Percentiles rank a stretch among this genome's conserved stretches.
Conservation (phyloP, 2,329 filamentous ascomycete genomes). For the Apiospora marii region DNA sequence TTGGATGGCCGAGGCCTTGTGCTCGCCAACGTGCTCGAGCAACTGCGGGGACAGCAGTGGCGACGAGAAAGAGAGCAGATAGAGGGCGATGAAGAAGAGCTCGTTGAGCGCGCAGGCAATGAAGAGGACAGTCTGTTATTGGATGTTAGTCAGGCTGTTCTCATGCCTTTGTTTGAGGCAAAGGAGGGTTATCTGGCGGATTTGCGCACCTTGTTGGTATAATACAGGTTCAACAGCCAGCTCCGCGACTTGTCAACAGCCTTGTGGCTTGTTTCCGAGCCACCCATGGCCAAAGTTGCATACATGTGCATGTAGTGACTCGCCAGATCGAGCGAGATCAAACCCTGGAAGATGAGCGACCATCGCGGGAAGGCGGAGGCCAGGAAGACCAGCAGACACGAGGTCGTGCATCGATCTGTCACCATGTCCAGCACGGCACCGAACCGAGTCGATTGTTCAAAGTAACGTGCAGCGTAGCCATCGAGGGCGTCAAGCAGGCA, state of each 20-base stretch:
- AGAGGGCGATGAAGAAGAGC: conserved; percentile 96
- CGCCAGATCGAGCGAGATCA: conserved; percentile 91
- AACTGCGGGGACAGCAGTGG: conserved; percentile 88
- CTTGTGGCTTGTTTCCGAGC: conserved; percentile 86
- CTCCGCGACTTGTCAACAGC: conserved; percentile 88
- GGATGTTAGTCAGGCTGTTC: conserved; percentile 31
- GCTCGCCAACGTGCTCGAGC: conserved; percentile 66
- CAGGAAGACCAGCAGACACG: conserved; percentile 93
- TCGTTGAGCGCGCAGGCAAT: conserved; percentile 91
- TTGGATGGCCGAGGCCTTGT: conserved; percentile 60
- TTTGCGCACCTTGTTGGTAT: conserved; percentile 85
- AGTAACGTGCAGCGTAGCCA: conserved; percentile 88
- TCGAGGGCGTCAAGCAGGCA: conserved; percentile 96
- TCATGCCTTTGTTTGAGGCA: not conserved
- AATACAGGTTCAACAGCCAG: conserved; percentile 93
- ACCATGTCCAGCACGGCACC: conserved; percentile 99
- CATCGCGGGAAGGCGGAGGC: conserved; percentile 94
- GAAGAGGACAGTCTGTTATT: conserved; percentile 82
- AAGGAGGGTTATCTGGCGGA: conserved; percentile 29
- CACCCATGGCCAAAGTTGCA: conserved; percentile 87
- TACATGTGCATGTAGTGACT: conserved; percentile 99
- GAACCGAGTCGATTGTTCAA: conserved; percentile 91
- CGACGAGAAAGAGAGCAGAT: conserved; percentile 96
- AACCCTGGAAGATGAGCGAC: conserved; percentile 90
- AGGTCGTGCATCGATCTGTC: conserved; percentile 95